Conservation (phyloP, 176 grass and related monocot genomes). For the Typha latifolia region DNA sequence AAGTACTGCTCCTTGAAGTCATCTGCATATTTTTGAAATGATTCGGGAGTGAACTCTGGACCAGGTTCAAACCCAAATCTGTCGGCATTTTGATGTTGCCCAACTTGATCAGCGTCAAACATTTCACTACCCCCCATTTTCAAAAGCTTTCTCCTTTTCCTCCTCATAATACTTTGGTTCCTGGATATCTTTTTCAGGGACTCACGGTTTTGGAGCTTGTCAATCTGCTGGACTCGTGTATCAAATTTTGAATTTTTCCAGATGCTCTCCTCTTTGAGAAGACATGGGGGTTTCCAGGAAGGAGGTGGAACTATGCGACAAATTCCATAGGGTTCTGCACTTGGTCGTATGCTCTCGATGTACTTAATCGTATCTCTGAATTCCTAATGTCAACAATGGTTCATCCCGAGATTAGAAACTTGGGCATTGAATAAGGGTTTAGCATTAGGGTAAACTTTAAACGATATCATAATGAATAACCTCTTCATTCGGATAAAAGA, state of each 20-base stretch:
- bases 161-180: conserved; percentile 51
- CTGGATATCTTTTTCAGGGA: conserved; percentile 46
- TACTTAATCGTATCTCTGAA: conserved; percentile 90
- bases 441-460: neutral
- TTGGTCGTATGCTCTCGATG: conserved; percentile 60
- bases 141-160: conserved; percentile 47
- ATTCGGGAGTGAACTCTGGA: conserved; percentile 67
- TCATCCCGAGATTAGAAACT: neutral
- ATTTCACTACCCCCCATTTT: conserved; percentile 31
- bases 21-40: conserved; percentile 83
- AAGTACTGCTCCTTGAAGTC: conserved; percentile 80
- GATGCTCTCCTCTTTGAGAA: conserved; percentile 59
- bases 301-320: conserved; percentile 88
- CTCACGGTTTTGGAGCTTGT: conserved; percentile 90
- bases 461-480: neutral
- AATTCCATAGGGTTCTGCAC: conserved; percentile 73
- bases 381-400: conserved; percentile 30
- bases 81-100: conserved; percentile 35
- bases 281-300: conserved; percentile 80
- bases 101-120: conserved; percentile 10
- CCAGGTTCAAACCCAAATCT: conserved; percentile 94
- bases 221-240: conserved; percentile 64
- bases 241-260: conserved; percentile 74
- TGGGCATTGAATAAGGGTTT: neutral
- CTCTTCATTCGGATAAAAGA: conserved; percentile 25